Percentiles rank a stretch among this genome's conserved stretches.
Evolutionary conservation across 257 asterid genomes (phyloP).

Genomic region (Craterostigma plantagineum): DNA sequence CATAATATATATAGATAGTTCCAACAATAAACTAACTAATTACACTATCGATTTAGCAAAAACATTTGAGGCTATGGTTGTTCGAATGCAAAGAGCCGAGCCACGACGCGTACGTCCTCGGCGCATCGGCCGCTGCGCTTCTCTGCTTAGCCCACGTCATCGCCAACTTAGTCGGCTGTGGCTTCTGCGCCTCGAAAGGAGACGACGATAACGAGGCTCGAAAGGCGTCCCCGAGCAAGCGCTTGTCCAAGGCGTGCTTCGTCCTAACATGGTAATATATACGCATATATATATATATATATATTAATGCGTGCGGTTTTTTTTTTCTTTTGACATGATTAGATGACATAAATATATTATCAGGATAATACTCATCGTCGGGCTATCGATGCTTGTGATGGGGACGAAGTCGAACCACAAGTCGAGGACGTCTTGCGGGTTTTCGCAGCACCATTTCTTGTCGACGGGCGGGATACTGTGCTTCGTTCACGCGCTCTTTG

Average conservation of each 20-base stretch:
- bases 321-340: too few relatives aligned
- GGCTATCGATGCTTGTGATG: slow-evolving; percentile 2
- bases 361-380: neutral
- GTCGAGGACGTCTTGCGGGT: neutral
- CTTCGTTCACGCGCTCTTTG: slow-evolving; percentile 2
- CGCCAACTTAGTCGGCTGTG: slow-evolving; percentile 44
- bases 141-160: slow-evolving; percentile 40
- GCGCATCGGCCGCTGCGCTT: slow-evolving; percentile 49
- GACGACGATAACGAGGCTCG: slow-evolving; percentile 3
- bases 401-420: slow-evolving; percentile 4
- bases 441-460: neutral
- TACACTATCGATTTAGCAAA: slow-evolving; percentile 26
- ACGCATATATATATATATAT: too few relatives aligned
- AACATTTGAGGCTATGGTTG: slow-evolving; percentile 63
- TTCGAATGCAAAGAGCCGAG: slow-evolving; percentile 85
- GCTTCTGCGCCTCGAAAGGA: slow-evolving; percentile 25
- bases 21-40: neutral
- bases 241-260: slow-evolving; percentile 31
- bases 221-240: slow-evolving; percentile 30
- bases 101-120: slow-evolving; percentile 58
- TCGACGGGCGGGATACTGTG: neutral
- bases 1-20: too few relatives aligned
- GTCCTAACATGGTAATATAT: slow-evolving; percentile 48
- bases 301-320: too few relatives aligned
- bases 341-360: neutral